A percentile compares a stretch with the other conserved stretches of the same genome.
Evolutionary conservation across 768 basidiomycete species (phyloP).

Genomic region (Lactarius hatsudake): DNA sequence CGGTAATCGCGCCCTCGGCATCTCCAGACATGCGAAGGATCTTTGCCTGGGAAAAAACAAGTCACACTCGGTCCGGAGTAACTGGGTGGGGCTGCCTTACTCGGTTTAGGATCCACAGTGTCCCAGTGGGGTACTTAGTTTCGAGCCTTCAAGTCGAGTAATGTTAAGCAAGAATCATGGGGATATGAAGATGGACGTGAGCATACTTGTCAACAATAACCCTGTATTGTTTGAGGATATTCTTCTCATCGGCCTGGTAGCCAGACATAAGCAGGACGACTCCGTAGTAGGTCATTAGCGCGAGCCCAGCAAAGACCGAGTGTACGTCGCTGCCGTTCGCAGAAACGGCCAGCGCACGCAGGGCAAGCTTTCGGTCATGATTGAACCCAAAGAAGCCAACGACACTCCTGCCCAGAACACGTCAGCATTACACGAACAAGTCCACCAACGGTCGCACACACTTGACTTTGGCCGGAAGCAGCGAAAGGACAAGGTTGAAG

Average conservation of each 20-base stretch:
- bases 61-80: neutral
- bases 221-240: slow-evolving; percentile 59
- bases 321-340: slow-evolving; percentile 69
- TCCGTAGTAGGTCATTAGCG: slow-evolving; percentile 79
- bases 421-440: neutral
- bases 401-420: slow-evolving; percentile 45
- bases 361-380: slow-evolving; percentile 63
- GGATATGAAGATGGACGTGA: neutral
- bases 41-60: slow-evolving; percentile 50
- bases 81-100: slow-evolving; percentile 35
- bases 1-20: slow-evolving; percentile 60
- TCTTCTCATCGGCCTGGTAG: slow-evolving; percentile 70
- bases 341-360: slow-evolving; percentile 66
- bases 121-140: slow-evolving; percentile 58
- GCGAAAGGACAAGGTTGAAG: slow-evolving; percentile 77
- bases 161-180: neutral
- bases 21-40: slow-evolving; percentile 70
- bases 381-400: slow-evolving; percentile 78
- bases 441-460: slow-evolving; percentile 33
- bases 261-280: slow-evolving; percentile 67
- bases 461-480: slow-evolving; percentile 71
- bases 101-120: slow-evolving; percentile 71
- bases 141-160: slow-evolving; percentile 42
- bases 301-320: slow-evolving; percentile 72
- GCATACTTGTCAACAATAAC: slow-evolving; percentile 62